These are phyloP conservation scores for Solanum piurae DNA, from an alignment of 257 asterid species.

Conservation along the genomic window DNA sequence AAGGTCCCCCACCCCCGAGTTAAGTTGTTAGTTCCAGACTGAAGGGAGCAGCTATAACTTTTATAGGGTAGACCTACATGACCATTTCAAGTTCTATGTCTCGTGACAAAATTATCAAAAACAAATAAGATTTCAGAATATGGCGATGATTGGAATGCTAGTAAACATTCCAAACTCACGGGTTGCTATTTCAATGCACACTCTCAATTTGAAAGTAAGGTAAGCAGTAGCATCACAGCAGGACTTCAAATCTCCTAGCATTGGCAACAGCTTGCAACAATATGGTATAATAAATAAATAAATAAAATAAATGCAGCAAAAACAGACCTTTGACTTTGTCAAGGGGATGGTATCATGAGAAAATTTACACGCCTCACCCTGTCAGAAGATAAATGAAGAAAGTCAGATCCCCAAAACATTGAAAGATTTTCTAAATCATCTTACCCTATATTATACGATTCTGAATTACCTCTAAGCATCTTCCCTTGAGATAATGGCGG, in stretches of 20 bases:
- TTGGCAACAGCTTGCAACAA: neutral
- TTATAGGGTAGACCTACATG: neutral
- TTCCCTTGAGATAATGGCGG: conserved; percentile 71
- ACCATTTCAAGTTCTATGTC: neutral
- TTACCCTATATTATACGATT: neutral
- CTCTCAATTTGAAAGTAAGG: neutral
- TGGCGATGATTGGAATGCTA: neutral
- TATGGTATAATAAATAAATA: neutral
- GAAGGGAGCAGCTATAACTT: neutral
- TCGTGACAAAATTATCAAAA: neutral
- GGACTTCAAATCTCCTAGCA: neutral
- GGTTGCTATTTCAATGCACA: neutral
- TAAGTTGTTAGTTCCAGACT: neutral
- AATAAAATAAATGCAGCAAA: conserved; percentile 3
- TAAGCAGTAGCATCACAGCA: neutral
- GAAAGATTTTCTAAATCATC: neutral
- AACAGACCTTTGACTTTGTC: conserved; percentile 74
- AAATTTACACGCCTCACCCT: conserved; percentile 89
- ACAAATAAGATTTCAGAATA: neutral
- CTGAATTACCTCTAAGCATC: conserved; percentile 75
- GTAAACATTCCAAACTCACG: neutral
- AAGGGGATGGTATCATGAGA: conserved; percentile 84
- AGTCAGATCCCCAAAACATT: neutral
- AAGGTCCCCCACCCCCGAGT: neutral
- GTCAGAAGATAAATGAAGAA: conserved; percentile 10